Base-by-base conservation (phyloP, 176 grass and related monocot genomes). In the Rhynchospora breviuscula region DNA sequence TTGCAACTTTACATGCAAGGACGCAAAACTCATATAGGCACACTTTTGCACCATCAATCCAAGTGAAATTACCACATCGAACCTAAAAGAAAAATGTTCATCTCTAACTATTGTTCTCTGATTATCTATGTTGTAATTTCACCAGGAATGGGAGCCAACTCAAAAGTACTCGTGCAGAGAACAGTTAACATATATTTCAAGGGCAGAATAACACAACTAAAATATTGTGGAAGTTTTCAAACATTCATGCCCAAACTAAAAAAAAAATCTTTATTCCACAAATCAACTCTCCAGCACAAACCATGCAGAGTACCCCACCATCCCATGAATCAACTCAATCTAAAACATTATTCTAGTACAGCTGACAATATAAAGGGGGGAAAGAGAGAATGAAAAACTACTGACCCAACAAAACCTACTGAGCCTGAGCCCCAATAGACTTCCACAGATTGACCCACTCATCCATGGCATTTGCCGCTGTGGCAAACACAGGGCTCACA, bases 381-480 rank as follows among this genome's bases (percentile, higher is more conserved):
- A 45, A 57, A 31, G 26, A 59, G 57, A 31, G 22, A 51, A 23
- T 6, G 43, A 72, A 72, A 35, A 72, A 77, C 31, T 57, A 40
- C 5, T 1, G 23, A 43, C 0, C 31, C 77, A n/a, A 80, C 10
- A 63, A 10, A 81, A 62, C 29, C 78, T 81, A 95, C 1, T 73
- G 79, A 19, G 48, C 79, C 51, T 85, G 82, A 78, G 83, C 82
- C 21, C 85, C 91, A 83, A 89, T 63, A 81, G 89, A 59, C 71
- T 93, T 91, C 96, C 96, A 99, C 40, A 99, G 88, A 4, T 89
- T 89, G 57, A 85, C 78, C 93, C 96, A 95, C 61, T 95, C 93
- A 58, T 90, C 89, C 96, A 99, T 99, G 1, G 89, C 89, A 59
- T 93, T 84, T 1, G 93, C 93, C 23, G 96, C 89, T 33, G 84